Conservation (phyloP, 2,329 filamentous ascomycete species). For the Colletotrichum coccodes region DNA sequence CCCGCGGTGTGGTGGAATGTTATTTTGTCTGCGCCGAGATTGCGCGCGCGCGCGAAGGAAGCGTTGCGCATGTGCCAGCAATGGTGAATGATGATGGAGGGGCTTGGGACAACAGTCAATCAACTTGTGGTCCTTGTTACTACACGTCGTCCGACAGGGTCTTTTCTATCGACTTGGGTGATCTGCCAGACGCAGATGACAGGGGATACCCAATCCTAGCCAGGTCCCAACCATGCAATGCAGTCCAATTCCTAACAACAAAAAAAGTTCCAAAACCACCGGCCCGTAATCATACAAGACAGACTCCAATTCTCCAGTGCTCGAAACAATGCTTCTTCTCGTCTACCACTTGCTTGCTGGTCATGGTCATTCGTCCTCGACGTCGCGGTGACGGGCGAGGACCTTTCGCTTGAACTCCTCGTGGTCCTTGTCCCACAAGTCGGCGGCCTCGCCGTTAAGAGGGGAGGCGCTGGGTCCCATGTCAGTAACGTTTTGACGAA, state of each 20-base stretch:
- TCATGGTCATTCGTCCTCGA: conserved; percentile 68
- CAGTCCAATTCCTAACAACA: conserved; percentile 46
- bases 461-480: conserved; percentile 77
- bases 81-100: conserved; percentile 8
- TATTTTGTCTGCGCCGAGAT: conserved; percentile 14
- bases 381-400: conserved; percentile 68
- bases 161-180: conserved; percentile 22
- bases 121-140: conserved; percentile 10
- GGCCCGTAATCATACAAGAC: conserved; percentile 41
- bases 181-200: conserved; percentile 23
- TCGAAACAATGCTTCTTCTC: conserved; percentile 28
- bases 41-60: neutral
- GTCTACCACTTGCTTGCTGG: neutral
- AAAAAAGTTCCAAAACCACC: conserved; percentile 40
- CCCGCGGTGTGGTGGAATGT: conserved; percentile 23
- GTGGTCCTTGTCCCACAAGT: conserved; percentile 91
- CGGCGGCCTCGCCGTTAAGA: conserved; percentile 94
- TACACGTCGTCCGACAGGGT: conserved; percentile 20
- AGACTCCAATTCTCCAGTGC: conserved; percentile 56
- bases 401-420: conserved; percentile 88
- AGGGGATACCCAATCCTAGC: conserved; percentile 28
- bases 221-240: conserved; percentile 37
- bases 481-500: conserved; percentile 33
- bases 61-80: conserved; percentile 3
- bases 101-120: conserved; percentile 18